A percentile compares a stretch with the other conserved stretches of the same genome.
phyloP scores from a whole-genome alignment of 1,284 basidiomycete species.

The Irpex rosettiformis region DNA sequence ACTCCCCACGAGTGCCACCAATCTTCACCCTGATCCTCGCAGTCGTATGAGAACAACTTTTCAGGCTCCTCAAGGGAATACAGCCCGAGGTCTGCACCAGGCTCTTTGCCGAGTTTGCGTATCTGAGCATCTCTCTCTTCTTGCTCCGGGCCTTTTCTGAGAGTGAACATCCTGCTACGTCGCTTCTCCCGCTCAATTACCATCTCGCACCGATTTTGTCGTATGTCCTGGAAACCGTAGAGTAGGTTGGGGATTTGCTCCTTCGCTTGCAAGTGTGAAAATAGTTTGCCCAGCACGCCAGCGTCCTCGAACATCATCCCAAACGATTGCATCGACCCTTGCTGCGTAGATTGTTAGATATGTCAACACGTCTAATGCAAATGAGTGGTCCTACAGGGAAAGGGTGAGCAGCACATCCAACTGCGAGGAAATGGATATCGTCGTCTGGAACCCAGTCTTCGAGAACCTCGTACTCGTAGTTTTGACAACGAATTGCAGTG shows the following conservation, averaged over 20 bases:
- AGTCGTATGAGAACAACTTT: constrained; percentile 31
- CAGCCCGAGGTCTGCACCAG: constrained; percentile 17
- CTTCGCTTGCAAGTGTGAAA: constrained; percentile 46
- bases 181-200: constrained; percentile 17
- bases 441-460: constrained; percentile 27
- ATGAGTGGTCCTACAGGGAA: constrained; percentile 40
- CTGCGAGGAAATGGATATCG: constrained; percentile 19
- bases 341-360: constrained; percentile 29
- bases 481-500: constrained; percentile 13
- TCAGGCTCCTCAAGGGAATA: constrained; percentile 22
- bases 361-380: not conserved
- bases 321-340: constrained; percentile 47
- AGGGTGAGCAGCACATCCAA: constrained; percentile 46
- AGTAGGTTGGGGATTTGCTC: constrained; percentile 52
- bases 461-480: constrained; percentile 14
- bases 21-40: constrained; percentile 34
- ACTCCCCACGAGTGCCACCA: constrained; percentile 37
- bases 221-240: constrained; percentile 48
- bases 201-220: constrained; percentile 20
- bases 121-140: constrained; percentile 14
- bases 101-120: constrained; percentile 15
- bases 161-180: constrained; percentile 19
- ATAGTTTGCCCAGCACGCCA: constrained; percentile 52
- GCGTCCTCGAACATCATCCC: constrained; percentile 55
- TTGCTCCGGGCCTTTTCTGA: constrained; percentile 13